These are phyloP conservation scores for Cyphellophora europaea DNA, from an alignment of 2,329 filamentous ascomycete species.

Conservation along the genomic window DNA sequence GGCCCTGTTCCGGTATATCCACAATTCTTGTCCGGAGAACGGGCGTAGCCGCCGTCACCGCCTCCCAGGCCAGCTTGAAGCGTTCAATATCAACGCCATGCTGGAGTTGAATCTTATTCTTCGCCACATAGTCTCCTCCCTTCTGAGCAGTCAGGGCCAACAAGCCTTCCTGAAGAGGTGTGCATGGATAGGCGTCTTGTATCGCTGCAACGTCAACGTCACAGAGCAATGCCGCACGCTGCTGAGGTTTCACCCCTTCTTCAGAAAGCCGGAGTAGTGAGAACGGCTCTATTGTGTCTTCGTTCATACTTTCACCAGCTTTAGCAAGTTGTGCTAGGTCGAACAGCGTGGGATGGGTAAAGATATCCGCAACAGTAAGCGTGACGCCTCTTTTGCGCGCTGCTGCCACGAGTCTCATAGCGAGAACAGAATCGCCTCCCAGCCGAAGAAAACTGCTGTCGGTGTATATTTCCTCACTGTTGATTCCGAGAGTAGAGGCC, in stretches of 20 bases:
- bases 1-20: conserved; percentile 26
- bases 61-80: conserved; percentile 40
- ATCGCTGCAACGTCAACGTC: conserved; percentile 22
- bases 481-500: conserved; percentile 23
- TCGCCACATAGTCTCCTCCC: conserved; percentile 38
- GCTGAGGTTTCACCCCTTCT: conserved; percentile 22
- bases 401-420: conserved; percentile 21
- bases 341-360: conserved; percentile 28
- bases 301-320: conserved; percentile 16
- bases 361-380: conserved; percentile 21
- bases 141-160: conserved; percentile 39
- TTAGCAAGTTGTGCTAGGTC: conserved; percentile 36
- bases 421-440: conserved; percentile 23
- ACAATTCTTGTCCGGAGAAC: conserved; percentile 41
- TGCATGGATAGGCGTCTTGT: conserved; percentile 34
- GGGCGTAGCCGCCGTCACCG: conserved; percentile 32
- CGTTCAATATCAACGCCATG: conserved; percentile 31
- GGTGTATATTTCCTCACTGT: conserved; percentile 20
- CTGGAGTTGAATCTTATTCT: conserved; percentile 33
- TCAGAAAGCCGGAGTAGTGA: conserved; percentile 25
- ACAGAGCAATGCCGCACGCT: conserved; percentile 29
- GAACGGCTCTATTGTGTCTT: conserved; percentile 6
- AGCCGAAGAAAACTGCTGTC: conserved; percentile 23
- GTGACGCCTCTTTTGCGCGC: conserved; percentile 11
- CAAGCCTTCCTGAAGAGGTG: conserved; percentile 34